Conservation (phyloP, 257 asterid species). For the Osmanthus fragrans region DNA sequence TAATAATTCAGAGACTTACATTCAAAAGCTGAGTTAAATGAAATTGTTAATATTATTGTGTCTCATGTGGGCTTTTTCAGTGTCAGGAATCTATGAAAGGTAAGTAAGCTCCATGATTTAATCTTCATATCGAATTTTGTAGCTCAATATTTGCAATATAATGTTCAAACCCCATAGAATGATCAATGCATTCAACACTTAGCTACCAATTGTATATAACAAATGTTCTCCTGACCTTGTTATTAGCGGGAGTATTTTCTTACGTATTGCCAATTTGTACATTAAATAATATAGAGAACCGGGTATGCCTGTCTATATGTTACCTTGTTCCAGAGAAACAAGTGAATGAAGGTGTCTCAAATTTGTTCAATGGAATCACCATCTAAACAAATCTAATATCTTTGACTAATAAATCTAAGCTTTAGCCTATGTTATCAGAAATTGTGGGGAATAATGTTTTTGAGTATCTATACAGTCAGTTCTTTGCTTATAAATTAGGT, state of each 20-base stretch:
- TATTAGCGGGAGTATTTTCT: not conserved
- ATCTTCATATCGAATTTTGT: too few species aligned
- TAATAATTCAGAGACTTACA: not conserved
- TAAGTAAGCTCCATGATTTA: too few species aligned
- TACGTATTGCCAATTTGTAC: not conserved
- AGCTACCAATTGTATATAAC: too few species aligned
- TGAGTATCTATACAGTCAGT: not conserved
- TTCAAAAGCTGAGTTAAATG: too few species aligned
- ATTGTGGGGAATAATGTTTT: not conserved
- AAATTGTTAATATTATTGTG: not conserved
- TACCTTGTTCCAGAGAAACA: not conserved
- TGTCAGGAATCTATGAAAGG: too few species aligned
- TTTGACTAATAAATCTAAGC: not conserved
- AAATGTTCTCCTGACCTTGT: not conserved
- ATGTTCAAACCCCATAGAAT: too few species aligned
- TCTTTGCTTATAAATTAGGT: slow-evolving; percentile 5
- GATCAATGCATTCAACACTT: too few species aligned
- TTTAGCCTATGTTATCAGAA: not conserved
- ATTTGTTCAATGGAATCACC: not conserved
- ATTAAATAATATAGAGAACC: not conserved
- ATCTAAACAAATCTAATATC: not conserved
- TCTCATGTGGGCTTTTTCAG: not conserved
- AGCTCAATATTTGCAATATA: too few species aligned
- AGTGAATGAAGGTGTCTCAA: not conserved
- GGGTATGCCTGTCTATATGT: not conserved